Evolutionary conservation across 139 green algal genomes (phyloP), one percentile per base, ranked within the genome.

Genomic region (Mesotaenium endlicherianum): DNA sequence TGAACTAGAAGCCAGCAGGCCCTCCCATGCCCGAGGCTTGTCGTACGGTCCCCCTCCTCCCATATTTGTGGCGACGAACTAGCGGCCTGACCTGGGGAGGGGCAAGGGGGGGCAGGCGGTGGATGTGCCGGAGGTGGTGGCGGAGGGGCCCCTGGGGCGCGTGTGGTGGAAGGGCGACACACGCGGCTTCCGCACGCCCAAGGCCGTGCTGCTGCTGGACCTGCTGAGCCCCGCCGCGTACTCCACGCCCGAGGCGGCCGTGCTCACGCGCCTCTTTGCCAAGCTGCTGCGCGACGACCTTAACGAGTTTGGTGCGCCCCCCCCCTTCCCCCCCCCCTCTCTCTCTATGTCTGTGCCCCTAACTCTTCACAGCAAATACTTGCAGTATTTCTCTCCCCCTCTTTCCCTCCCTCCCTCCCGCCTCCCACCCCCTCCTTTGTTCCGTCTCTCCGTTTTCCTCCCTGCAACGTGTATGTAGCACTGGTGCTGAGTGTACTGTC

Each of bases 251-350:
- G 87, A 92, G 69, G 49, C 85, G 0, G 91, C 91, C 17, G 91
- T 96, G 50, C 80, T 93, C 60, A 93, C 91, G 0, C 84, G 92
- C 43, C 81, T 98, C 45, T 91, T 93, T 31, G 77, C 90, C 5
- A 93, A 93, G 71, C 86, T 98, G 39, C 75, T 97, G 45, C 84
- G 78, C 5, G 95, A 98, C 84, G 87, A 90, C 47, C 91, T 98
- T 14, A 94, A 94, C 50, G 94, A 97, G 85, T 75, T 60, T 26
- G 3, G 87, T 75, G 50, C 53, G 70, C 16, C 4, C 5, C 81
- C 20, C 14, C 47, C 6, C 8, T 80, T 71, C 47, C 8, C 38
- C 38, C 8, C 60, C 36, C 8, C 8, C 8, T 34, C 8, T 74
- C 11, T 74, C 38, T 43, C 11, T 78, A 16, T 69, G 5, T 78